phyloP scores from a whole-genome alignment of 192 early-diverging fungal genomes.

The Mortierella claussenii region DNA sequence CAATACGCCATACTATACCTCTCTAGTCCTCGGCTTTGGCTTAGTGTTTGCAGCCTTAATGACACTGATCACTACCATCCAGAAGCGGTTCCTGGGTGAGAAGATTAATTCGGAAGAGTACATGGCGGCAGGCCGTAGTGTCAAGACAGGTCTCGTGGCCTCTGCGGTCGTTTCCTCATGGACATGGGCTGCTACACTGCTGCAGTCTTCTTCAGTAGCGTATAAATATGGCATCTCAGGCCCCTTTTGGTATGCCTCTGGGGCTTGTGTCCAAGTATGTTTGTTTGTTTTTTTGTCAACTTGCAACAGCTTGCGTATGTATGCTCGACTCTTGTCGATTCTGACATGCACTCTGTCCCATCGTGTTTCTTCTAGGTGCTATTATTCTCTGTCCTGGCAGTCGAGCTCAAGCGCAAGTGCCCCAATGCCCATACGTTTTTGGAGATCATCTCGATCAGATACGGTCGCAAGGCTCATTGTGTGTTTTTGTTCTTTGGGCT shows the following conservation, averaged over 20 bases:
- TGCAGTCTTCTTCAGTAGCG: slow-evolving; percentile 76
- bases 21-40: slow-evolving; percentile 55
- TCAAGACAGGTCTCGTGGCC: slow-evolving; percentile 77
- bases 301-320: background rate
- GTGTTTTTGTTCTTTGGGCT: slow-evolving; percentile 67
- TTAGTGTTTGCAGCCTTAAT: slow-evolving; percentile 68
- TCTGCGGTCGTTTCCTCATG: slow-evolving; percentile 75
- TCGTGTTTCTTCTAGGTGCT: slow-evolving; percentile 60
- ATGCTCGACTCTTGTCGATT: no score
- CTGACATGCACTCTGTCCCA: no score
- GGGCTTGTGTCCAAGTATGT: slow-evolving; percentile 70
- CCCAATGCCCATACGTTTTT: slow-evolving; percentile 82
- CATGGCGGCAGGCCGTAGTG: slow-evolving; percentile 72
- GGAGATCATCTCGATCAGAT: slow-evolving; percentile 73
- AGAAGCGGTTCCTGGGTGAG: slow-evolving; percentile 74
- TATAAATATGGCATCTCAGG: slow-evolving; percentile 76
- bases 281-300: background rate
- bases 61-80: slow-evolving; percentile 70
- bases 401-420: slow-evolving; percentile 76
- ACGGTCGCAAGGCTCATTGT: slow-evolving; percentile 69
- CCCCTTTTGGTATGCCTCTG: slow-evolving; percentile 75
- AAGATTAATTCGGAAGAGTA: slow-evolving; percentile 72
- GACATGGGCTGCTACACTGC: slow-evolving; percentile 77
- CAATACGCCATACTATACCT: no score
- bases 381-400: slow-evolving; percentile 78